A percentile compares a stretch with the other conserved stretches of the same genome.
Conservation (phyloP, 176 grass and related monocot genomes). For the Lolium multiflorum region DNA sequence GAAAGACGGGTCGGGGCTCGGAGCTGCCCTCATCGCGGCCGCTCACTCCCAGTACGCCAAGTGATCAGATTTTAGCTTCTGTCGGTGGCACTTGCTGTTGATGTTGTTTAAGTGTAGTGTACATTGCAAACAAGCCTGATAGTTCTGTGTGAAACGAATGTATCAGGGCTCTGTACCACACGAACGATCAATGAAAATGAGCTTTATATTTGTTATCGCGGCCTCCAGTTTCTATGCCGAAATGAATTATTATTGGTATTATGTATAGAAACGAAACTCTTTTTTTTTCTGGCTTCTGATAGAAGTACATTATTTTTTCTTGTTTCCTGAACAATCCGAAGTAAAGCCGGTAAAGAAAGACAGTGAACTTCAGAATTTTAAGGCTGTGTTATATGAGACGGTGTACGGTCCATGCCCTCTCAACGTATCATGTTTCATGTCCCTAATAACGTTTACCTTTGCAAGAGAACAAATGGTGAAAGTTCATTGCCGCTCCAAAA, state of each 20-base stretch:
- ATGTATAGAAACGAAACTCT: not conserved
- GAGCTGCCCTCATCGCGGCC: constrained; percentile 85
- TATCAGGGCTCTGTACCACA: not conserved
- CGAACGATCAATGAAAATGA: not conserved
- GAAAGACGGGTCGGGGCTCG: constrained; percentile 82
- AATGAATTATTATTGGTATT: not conserved
- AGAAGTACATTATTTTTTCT: not conserved
- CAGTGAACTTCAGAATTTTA: not conserved
- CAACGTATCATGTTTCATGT: too few relatives aligned
- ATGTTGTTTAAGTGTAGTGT: not conserved
- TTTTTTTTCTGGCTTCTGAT: not conserved
- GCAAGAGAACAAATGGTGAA: not conserved
- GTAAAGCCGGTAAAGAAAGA: not conserved
- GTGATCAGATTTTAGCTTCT: not conserved
- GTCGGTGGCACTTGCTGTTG: not conserved
- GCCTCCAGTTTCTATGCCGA: not conserved
- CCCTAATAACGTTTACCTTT: not conserved
- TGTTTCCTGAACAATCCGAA: not conserved
- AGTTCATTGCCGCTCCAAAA: not conserved
- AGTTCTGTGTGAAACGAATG: not conserved
- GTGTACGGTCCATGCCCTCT: too few relatives aligned
- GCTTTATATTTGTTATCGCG: not conserved
- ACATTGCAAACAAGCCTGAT: not conserved
- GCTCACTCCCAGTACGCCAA: constrained; percentile 57
- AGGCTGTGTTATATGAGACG: too few relatives aligned